Evolutionary conservation across 768 basidiomycete genomes (phyloP).

Genomic region (Suillus plorans): DNA sequence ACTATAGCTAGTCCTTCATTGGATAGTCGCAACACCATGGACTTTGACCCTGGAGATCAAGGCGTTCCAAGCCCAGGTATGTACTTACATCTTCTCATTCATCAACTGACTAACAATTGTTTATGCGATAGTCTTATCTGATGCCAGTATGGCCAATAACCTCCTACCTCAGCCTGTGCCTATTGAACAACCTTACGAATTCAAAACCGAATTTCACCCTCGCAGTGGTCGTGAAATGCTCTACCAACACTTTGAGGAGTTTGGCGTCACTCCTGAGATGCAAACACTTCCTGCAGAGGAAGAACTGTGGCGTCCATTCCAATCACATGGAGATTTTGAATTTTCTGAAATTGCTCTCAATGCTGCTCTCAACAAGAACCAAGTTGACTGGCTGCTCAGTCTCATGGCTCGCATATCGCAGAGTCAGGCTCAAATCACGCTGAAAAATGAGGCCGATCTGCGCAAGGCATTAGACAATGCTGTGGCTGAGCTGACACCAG

Average conservation of each 20-base stretch:
- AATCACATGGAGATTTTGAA: not conserved
- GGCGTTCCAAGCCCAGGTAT: not conserved
- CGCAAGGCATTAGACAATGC: conserved; percentile 5
- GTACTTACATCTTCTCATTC: not conserved
- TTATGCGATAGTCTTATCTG: not conserved
- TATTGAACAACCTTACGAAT: not conserved
- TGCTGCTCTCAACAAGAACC: not conserved
- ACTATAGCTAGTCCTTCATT: not conserved
- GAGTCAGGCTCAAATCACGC: conserved; percentile 20
- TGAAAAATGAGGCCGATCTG: conserved; percentile 2
- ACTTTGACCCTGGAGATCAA: not conserved
- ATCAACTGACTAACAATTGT: not conserved
- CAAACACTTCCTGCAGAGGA: conserved; percentile 10
- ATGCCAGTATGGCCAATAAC: not conserved
- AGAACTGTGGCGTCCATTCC: conserved; percentile 7
- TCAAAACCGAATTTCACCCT: conserved; percentile 29
- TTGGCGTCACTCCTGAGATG: not conserved
- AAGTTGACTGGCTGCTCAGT: conserved; percentile 4
- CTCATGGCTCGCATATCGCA: conserved; percentile 2
- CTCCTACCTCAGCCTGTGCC: not conserved
- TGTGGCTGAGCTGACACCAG: not conserved
- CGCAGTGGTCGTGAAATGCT: conserved; percentile 7
- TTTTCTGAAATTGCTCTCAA: not conserved
- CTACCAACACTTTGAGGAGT: conserved; percentile 17
- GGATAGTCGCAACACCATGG: not conserved